Evolutionary conservation across 768 basidiomycete genomes (phyloP).

Genomic region (Nidularia pulvinata): DNA sequence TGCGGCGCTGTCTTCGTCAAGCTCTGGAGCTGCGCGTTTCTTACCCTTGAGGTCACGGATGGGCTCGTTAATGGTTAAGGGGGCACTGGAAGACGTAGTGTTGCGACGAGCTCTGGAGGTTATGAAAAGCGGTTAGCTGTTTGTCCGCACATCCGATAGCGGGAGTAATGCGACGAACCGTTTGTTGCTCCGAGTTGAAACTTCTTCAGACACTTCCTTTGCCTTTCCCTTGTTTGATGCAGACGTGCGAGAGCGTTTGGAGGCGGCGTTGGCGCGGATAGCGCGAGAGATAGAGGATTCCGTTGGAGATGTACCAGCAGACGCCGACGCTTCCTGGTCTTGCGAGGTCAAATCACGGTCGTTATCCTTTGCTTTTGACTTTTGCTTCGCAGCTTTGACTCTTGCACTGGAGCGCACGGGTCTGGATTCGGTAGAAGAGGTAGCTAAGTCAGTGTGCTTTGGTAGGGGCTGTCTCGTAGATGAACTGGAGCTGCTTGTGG

Average conservation of each 20-base stretch:
- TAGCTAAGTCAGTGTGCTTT: conserved; percentile 30
- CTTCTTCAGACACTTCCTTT: conserved; percentile 57
- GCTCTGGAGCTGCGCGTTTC: conserved; percentile 87
- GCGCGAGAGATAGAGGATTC: conserved; percentile 35
- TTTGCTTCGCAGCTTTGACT: conserved; percentile 75
- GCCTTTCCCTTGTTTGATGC: conserved; percentile 59
- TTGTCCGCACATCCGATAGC: conserved; percentile 9
- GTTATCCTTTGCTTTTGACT: conserved; percentile 57
- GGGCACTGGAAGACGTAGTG: conserved; percentile 34
- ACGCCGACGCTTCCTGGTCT: conserved; percentile 24
- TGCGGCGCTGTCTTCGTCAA: conserved; percentile 55
- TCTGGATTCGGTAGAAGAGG: conserved; percentile 49
- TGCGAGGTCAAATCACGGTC: conserved; percentile 44
- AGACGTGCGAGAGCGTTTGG: conserved; percentile 56
- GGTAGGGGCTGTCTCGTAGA: conserved; percentile 40
- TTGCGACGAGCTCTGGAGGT: conserved; percentile 58
- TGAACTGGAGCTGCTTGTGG: conserved; percentile 67
- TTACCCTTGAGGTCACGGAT: conserved; percentile 82
- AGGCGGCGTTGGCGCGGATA: conserved; percentile 37
- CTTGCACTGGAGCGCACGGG: conserved; percentile 74
- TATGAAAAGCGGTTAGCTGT: conserved; percentile 9
- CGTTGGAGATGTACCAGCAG: conserved; percentile 25
- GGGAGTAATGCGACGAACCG: conserved; percentile 46
- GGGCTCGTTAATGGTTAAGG: conserved; percentile 77
- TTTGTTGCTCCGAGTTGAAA: conserved; percentile 49